Evolutionary conservation across 495 filamentous ascomycete genomes (phyloP).

Genomic region (Penicillium fimorum): DNA sequence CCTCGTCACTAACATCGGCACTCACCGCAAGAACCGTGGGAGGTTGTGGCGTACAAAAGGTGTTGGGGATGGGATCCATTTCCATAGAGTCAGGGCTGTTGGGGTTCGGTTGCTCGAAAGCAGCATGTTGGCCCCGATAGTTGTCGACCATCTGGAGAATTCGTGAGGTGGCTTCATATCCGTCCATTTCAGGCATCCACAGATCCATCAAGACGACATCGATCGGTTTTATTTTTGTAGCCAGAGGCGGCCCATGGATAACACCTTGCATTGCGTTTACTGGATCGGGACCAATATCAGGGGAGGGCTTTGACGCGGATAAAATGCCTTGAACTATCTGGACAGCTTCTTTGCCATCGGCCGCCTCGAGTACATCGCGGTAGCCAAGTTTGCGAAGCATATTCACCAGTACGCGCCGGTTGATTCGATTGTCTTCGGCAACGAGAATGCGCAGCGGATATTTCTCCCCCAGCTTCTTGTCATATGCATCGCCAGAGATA

Average conservation of each 20-base stretch:
- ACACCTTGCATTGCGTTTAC: not conserved
- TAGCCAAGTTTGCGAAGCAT: conserved; percentile 74
- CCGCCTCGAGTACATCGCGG: conserved; percentile 61
- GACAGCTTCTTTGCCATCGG: conserved; percentile 72
- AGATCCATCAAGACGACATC: conserved; percentile 79
- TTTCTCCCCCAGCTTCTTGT: conserved; percentile 52
- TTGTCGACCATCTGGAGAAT: conserved; percentile 58
- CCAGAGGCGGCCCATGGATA: conserved; percentile 7
- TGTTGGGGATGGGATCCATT: conserved; percentile 19
- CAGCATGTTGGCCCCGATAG: conserved; percentile 23
- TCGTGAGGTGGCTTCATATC: conserved; percentile 67
- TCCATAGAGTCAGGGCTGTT: conserved; percentile 21
- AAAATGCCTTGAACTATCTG: conserved; percentile 54
- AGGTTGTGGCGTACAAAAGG: conserved; percentile 17
- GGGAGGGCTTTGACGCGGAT: conserved; percentile 21
- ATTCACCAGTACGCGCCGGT: conserved; percentile 68
- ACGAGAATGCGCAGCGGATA: conserved; percentile 70
- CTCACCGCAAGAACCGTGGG: conserved; percentile 68
- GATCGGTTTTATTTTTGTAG: conserved; percentile 45
- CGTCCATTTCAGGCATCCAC: conserved; percentile 86
- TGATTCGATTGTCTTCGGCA: conserved; percentile 79
- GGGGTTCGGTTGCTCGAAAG: conserved; percentile 3
- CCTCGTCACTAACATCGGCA: conserved; percentile 71
- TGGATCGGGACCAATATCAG: not conserved
- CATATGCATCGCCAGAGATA: conserved; percentile 32